phyloP scores from a whole-genome alignment of 2,329 filamentous ascomycete species.

The Epicoccum sorghinum region DNA sequence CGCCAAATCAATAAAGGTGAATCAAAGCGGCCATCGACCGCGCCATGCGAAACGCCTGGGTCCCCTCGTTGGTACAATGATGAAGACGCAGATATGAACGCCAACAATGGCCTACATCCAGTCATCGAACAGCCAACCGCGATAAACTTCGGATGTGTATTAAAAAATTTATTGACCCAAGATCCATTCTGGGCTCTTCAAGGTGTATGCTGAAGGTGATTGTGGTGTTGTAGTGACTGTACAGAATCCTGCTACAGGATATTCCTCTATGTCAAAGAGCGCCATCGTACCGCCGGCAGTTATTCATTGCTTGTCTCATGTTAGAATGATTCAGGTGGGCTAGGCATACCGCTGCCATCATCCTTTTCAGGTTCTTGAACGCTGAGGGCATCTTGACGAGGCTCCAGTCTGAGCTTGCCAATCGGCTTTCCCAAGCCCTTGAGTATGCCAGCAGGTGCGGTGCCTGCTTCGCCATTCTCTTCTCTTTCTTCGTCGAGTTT shows the following conservation, averaged over 20 bases:
- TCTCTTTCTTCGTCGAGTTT: constrained; percentile 62
- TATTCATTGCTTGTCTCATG: not conserved
- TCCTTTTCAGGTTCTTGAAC: constrained; percentile 69
- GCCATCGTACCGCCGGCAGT: not conserved
- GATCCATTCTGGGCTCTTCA: not conserved
- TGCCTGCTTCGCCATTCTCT: constrained; percentile 36
- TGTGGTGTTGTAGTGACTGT: constrained; percentile 5
- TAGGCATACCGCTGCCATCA: constrained; percentile 79
- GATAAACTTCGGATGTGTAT: constrained; percentile 6
- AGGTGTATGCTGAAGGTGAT: constrained; percentile 6
- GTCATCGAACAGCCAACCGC: constrained; percentile 11
- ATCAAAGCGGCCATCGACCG: constrained; percentile 10
- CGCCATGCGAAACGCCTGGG: constrained; percentile 26
- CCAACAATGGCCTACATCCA: constrained; percentile 5
- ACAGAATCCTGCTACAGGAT: not conserved
- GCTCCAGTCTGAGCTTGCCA: constrained; percentile 55
- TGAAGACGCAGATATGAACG: not conserved
- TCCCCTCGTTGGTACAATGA: constrained; percentile 14
- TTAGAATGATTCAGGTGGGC: constrained; percentile 72
- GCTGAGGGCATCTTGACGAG: constrained; percentile 65
- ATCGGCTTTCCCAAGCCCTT: constrained; percentile 61
- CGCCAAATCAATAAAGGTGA: constrained; percentile 20
- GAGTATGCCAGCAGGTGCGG: constrained; percentile 28
- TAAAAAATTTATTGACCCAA: constrained; percentile 10
- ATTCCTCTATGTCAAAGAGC: not conserved